phyloP scores from a whole-genome alignment of 2,329 filamentous ascomycete genomes.

The Diplodia sapinea region DNA sequence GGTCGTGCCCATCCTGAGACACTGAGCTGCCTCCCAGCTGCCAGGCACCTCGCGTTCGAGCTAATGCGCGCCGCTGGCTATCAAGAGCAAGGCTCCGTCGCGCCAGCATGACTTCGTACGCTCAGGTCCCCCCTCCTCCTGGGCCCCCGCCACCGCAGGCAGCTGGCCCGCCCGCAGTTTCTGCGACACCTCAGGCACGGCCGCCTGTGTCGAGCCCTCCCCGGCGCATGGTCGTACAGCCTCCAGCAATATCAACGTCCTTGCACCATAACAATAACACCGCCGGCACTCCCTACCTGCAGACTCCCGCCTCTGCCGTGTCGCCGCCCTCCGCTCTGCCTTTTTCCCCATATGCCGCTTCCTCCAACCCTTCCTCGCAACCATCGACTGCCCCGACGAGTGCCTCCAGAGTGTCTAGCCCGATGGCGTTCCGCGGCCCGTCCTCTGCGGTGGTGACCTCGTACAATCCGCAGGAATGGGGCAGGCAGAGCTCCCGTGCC shows the following conservation, averaged over 20 bases:
- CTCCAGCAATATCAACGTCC: constrained; percentile 49
- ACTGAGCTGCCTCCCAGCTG: constrained; percentile 11
- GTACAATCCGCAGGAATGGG: constrained; percentile 60
- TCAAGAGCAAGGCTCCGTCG: constrained; percentile 27
- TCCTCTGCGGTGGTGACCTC: constrained; percentile 39
- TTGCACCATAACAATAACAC: constrained; percentile 42
- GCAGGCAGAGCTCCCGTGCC: constrained; percentile 37
- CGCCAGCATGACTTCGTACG: constrained; percentile 27
- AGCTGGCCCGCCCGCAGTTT: constrained; percentile 24
- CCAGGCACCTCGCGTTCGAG: constrained; percentile 17
- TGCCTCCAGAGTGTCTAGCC: constrained; percentile 41
- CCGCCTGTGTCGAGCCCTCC: constrained; percentile 35
- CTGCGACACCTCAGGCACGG: constrained; percentile 22
- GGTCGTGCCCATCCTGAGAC: constrained; percentile 11
- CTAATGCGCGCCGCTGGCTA: constrained; percentile 21
- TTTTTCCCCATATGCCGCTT: constrained; percentile 45
- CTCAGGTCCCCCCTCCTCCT: constrained; percentile 30
- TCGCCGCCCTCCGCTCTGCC: constrained; percentile 44
- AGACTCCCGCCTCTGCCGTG: constrained; percentile 47
- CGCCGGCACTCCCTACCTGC: constrained; percentile 41
- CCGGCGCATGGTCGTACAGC: constrained; percentile 49
- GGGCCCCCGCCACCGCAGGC: constrained; percentile 21
- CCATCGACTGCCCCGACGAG: constrained; percentile 43
- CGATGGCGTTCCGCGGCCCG: constrained; percentile 46
- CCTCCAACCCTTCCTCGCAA: constrained; percentile 34